These are phyloP conservation scores for Solanum chilense DNA, from an alignment of 257 asterid species.

Conservation along the genomic window DNA sequence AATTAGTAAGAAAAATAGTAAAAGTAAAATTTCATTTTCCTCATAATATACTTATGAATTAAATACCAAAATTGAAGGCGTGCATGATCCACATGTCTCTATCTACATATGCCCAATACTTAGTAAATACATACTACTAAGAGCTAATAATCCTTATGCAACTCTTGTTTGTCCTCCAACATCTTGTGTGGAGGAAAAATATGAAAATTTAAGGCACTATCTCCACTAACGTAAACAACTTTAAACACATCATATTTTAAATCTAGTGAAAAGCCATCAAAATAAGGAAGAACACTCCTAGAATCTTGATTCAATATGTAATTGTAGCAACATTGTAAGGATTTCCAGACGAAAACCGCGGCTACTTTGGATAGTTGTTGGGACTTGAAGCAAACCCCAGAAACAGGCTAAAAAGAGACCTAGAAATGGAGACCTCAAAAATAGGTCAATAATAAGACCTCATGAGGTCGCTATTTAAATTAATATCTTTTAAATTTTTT, in stretches of 20 bases:
- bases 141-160: not conserved
- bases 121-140: not conserved
- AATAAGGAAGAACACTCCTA: conserved; percentile 28
- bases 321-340: conserved; percentile 45
- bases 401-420: too few species aligned
- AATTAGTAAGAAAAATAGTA: not conserved
- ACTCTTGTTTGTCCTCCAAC: conserved; percentile 8
- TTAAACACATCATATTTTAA: conserved; percentile 53
- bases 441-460: too few species aligned
- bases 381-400: conserved; percentile 42
- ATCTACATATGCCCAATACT: not conserved
- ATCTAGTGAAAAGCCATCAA: conserved; percentile 31
- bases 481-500: too few species aligned
- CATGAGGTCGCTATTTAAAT: too few species aligned
- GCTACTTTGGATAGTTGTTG: conserved; percentile 12
- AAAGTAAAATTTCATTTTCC: not conserved
- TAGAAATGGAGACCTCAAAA: too few species aligned
- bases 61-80: not conserved
- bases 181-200: conserved; percentile 1
- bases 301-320: conserved; percentile 31
- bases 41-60: not conserved
- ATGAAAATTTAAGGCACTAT: conserved; percentile 1
- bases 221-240: conserved; percentile 38
- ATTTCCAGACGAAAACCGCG: conserved; percentile 43
- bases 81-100: not conserved